These are phyloP conservation scores for Bimuria novae-zelandiae DNA, from an alignment of 2,329 filamentous ascomycete genomes.

Conservation along the genomic window DNA sequence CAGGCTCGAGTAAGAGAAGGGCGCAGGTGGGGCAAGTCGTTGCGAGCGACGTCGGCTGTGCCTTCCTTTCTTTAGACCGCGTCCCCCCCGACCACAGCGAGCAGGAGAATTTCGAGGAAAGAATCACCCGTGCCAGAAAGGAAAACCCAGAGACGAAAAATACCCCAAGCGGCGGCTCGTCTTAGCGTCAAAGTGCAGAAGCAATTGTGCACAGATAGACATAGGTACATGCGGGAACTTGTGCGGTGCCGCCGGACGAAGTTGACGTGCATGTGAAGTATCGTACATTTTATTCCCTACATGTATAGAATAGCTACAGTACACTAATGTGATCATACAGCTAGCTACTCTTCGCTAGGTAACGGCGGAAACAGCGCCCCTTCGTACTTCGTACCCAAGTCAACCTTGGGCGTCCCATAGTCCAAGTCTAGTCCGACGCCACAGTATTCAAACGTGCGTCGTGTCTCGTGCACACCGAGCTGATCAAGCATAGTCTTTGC, in stretches of 20 bases:
- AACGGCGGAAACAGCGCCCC: slow-evolving; percentile 58
- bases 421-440: slow-evolving; percentile 65
- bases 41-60: slow-evolving; percentile 10
- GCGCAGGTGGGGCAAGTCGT: slow-evolving; percentile 3
- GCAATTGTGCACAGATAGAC: too few species aligned
- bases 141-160: too few species aligned
- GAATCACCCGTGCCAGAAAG: too few species aligned
- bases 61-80: slow-evolving; percentile 10
- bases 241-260: too few species aligned
- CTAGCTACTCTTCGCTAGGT: slow-evolving; percentile 26
- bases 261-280: neutral
- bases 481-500: slow-evolving; percentile 73
- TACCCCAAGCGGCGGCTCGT: too few species aligned
- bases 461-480: slow-evolving; percentile 69
- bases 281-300: too few species aligned
- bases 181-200: too few species aligned
- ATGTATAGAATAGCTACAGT: neutral
- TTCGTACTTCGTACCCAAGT: slow-evolving; percentile 49
- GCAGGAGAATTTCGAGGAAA: too few species aligned
- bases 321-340: too few species aligned
- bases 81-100: too few species aligned
- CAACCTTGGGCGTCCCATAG: slow-evolving; percentile 64
- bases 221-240: too few species aligned
- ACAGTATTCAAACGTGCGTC: slow-evolving; percentile 68
- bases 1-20: neutral